Percentiles rank a stretch among this genome's conserved stretches.
These are phyloP conservation scores for Saturnispora besseyi DNA, from an alignment of 805 yeast species.

Conservation along the genomic window DNA sequence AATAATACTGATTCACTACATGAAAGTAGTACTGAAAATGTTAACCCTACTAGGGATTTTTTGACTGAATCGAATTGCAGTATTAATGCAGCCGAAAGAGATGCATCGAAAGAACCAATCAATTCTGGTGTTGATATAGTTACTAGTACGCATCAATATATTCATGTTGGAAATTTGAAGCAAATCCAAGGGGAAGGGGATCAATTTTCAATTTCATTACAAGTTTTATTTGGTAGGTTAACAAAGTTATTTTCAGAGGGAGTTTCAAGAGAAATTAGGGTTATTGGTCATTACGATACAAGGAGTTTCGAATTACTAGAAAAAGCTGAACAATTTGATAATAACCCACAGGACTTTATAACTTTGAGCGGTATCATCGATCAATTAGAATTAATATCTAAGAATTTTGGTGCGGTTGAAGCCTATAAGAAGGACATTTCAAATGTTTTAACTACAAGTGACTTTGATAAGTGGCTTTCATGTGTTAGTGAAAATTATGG, in stretches of 20 bases:
- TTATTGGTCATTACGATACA: conserved; percentile 43
- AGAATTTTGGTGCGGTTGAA: conserved; percentile 12
- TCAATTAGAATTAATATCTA: conserved; percentile 29
- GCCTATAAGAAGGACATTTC: conserved; percentile 18
- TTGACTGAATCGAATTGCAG: too few species aligned
- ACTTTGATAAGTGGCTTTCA: conserved; percentile 17
- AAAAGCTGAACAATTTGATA: not conserved
- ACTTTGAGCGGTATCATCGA: conserved; percentile 62
- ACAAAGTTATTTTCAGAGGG: conserved; percentile 36
- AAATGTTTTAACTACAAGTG: conserved; percentile 10
- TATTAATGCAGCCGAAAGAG: not conserved
- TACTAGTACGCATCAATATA: not conserved
- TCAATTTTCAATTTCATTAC: not conserved
- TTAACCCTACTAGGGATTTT: too few species aligned
- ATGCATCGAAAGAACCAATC: not conserved
- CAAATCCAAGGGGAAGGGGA: not conserved
- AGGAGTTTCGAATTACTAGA: conserved; percentile 11
- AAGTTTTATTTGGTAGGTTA: conserved; percentile 24
- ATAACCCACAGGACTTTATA: conserved; percentile 24
- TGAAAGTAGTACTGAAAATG: too few species aligned
- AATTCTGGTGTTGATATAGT: not conserved
- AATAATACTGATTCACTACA: too few species aligned
- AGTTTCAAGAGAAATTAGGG: conserved; percentile 52
- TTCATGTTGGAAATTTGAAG: not conserved
- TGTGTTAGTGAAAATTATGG: conserved; percentile 8